phyloP scores from a whole-genome alignment of 2,329 filamentous ascomycete genomes.

The Ceratocystis eucalypticola region DNA sequence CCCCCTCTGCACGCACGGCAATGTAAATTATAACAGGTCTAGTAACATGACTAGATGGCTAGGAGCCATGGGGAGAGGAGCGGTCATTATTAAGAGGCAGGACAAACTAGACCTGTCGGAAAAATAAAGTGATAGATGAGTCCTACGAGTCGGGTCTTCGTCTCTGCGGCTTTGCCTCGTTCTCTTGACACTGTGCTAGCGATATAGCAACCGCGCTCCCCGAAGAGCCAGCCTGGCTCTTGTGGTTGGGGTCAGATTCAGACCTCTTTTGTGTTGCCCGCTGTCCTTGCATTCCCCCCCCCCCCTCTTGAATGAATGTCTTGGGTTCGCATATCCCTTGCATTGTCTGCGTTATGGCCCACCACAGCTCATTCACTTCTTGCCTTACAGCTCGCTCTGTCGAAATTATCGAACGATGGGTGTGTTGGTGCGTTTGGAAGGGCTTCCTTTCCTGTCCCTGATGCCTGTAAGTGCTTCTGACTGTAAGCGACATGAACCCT shows the following conservation, averaged over 20 bases:
- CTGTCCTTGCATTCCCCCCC: neutral
- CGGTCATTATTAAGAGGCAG: neutral
- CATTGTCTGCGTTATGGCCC: neutral
- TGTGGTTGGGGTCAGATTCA: neutral
- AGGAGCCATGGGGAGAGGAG: neutral
- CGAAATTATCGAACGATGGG: slow-evolving; percentile 2
- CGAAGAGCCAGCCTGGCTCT: neutral
- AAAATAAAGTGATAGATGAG: neutral
- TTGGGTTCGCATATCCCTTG: neutral
- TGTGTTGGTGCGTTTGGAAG: neutral
- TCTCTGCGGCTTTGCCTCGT: neutral
- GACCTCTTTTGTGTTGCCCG: neutral
- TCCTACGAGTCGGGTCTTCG: neutral
- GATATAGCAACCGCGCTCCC: too few relatives aligned
- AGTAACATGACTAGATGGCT: neutral
- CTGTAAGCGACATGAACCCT: too few relatives aligned
- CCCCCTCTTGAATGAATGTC: neutral
- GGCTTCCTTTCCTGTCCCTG: neutral
- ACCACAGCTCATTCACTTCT: neutral
- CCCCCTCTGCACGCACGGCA: neutral
- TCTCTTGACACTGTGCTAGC: neutral
- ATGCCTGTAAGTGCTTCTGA: neutral
- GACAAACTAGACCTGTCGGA: neutral
- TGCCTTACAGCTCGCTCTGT: neutral
- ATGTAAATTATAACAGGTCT: neutral